Evolutionary conservation across 139 green algal genomes (phyloP), one percentile per base, ranked within the genome.

Genomic region (Picochlorum sp.): DNA sequence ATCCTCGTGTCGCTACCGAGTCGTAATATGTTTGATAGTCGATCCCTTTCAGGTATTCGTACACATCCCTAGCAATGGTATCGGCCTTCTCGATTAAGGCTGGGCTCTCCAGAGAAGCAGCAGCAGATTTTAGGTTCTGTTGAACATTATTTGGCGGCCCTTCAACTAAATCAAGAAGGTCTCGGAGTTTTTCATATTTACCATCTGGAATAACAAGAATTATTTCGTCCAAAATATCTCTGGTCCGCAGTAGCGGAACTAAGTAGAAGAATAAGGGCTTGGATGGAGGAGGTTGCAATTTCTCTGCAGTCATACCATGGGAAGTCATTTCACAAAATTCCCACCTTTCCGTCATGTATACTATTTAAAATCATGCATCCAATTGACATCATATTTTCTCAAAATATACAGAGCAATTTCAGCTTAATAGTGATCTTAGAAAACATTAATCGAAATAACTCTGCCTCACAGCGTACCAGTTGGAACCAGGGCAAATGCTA

Each of bases 191-290:
- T 22, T 33, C 26, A 60, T 63, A 59, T 50, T 73, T 49, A 7
- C 55, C 55, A 8, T 63, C 56, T 3, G 63, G 50, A 28, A 74
- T 50, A 33, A 63, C 25, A 26, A 36, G 20, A 35, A 64, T 63
- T 2, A 50, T 43, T 44, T 64, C 25, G 18, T 9, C 16, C 35
- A 73, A 40, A 41, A 68, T 41, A 35, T 50, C 18, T 51, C 69
- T 55, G 13, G 79, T 69, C 22, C 62, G 61, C n/a, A 90, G 41
- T 14, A 90, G 60, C 2, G 80, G 77, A 5, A 75, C 67, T 9
- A 89, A 35, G 68, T 89, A 91, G 28, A 85, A 82, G 55, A 80
- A 91, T 29, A 91, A 51, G 1, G 83, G 82, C 53, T 85, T 81
- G 52, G 54, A 45, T 9, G 83, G 83, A 39, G 73, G 67, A 7